Evolutionary conservation across 148 eudicot genomes (phyloP), one percentile per base, ranked within the genome.

Genomic region (Limonium bicolor): DNA sequence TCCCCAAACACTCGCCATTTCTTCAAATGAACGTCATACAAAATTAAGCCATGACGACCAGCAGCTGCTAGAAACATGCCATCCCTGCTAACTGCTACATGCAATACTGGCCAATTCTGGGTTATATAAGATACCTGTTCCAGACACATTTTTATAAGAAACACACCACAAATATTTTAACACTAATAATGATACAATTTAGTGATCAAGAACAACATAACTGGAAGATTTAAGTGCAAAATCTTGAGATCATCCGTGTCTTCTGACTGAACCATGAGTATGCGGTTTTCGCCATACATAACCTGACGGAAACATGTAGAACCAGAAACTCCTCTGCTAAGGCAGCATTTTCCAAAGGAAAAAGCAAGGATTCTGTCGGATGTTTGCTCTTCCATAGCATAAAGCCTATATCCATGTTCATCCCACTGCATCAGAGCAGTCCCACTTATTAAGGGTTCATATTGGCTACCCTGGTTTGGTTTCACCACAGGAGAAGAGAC

Each of bases 1-100:
- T 90, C 99, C 47, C 99, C 99, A 69, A 90, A 90, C 46, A 84
- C 76, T 43, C 99, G 67, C 99, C 99, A 90, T 59, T 76, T 72
- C 43, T 80, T 80, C 38, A 75, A 53, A 13, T 82, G 80, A 50
- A 87, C 65, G 46, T 87, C 96, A 69, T 87, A 82, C 55, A 87
- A 61, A 53, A 87, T 79, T 53, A 87, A 61, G 27, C 96, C 96
- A 72, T 74, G 94, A 63, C 69, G 78, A 42, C 96, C 96, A 62
- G 96, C 90, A 79, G 79, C 94, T 44, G 96, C 96, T 60, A 87
- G 64, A 52, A 69, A 82, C 71, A 78, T 75, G 50, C 94, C 99
- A 76, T 90, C 99, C 46, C 52, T 67, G 59, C 88, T 84, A 51
- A 88, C 95, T 33, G 99, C 87, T 60, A 84, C 96, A 48, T 87